Base-by-base conservation (phyloP, 495 filamentous ascomycete species). In the Penicillium samsonianum region DNA sequence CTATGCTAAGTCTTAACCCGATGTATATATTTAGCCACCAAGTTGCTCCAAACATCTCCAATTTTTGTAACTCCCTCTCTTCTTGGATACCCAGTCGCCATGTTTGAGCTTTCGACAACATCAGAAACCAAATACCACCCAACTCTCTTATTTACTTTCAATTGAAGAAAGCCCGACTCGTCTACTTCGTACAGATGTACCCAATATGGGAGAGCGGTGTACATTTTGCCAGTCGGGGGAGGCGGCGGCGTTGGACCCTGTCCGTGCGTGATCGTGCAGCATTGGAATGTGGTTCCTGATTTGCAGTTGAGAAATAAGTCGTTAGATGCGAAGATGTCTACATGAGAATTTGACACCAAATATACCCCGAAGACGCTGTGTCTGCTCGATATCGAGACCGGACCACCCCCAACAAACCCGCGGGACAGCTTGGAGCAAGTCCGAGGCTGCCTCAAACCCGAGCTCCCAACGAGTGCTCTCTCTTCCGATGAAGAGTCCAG, bases 401-500 rank as follows among this genome's bases (percentile, higher is more conserved):
- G n/a, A 46, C 23, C 35, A 40, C 23, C 19, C 23, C 16, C 23
- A 5, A 23, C 14, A 55, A 19, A 31, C 42, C 53, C 53, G 22
- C 53, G 30, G 53, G 53, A 44, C 31, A 46, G 31, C 26, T 14
- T 48, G 53, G 22, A 25, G 37, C n/a, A 17, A n/a, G 46, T 26
- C 55, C 26, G 22, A 26, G 35, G 45, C 14, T 16, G 50, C 42
- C 31, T 38, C 43, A 37, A 55, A 19, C 9, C 40, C 20, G 44
- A 46, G 30, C 40, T 45, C 31, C 48, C 58, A 38, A 61, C 53
- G 22, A 53, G 38, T 45, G 22, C 31, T 48, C 56, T 58, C 38
- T 30, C 35, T 56, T 19, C 70, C 60, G 60, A 78, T 78, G 73
- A 73, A 69, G 65, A 65, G 40, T 26, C 40, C 50, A 55, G 64